Base-by-base conservation (phyloP, 495 filamentous ascomycete species). In the Penicillium subrubescens region DNA sequence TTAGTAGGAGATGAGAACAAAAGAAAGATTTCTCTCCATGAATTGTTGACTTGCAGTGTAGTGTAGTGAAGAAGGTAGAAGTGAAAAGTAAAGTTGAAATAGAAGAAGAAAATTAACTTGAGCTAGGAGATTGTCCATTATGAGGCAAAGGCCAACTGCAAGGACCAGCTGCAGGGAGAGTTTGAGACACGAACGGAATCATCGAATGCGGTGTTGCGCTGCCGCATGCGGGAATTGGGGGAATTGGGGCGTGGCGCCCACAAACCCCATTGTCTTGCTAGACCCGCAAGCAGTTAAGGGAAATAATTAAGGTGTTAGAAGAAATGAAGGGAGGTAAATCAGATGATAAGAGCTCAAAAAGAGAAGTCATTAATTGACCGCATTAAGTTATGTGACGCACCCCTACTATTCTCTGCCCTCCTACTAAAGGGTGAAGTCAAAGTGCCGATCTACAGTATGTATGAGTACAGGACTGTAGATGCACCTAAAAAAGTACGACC, bases 91-190 rank as follows among this genome's bases (percentile, higher is more conserved):
- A 33, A n/a, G 39, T 43, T 43, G 15, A 17, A 15, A 41, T 14
- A 41, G 37, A 41, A 41, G 12, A 25, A 51, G 23, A 33, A 33
- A 33, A 33, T 33, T 1, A 33, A 8, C 3, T 33, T 3, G 31
- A 33, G 31, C 8, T 7, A 21, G 15, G 46, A 51, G 21, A 51
- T 11, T 21, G 8, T 48, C 25, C 60, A 68, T 64, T 33, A 37
- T 62, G 56, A 55, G 34, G 37, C 51, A 34, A 54, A 53, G 23
- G 11, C 50, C 14, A 53, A 69, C 67, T 72, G 68, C 68, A 71
- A 73, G 70, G 68, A 71, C 66, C 66, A 35, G 29, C 61, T 67
- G 68, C 66, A 71, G 66, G 68, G 71, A 70, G 68, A 29, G 65
- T 69, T 64, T 58, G 56, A 58, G 54, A 57, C 54, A 57, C 35